A percentile compares a stretch with the other conserved stretches of the same genome.
phyloP scores from a whole-genome alignment of 495 filamentous ascomycete species.

The Penicillium pancosmium region DNA sequence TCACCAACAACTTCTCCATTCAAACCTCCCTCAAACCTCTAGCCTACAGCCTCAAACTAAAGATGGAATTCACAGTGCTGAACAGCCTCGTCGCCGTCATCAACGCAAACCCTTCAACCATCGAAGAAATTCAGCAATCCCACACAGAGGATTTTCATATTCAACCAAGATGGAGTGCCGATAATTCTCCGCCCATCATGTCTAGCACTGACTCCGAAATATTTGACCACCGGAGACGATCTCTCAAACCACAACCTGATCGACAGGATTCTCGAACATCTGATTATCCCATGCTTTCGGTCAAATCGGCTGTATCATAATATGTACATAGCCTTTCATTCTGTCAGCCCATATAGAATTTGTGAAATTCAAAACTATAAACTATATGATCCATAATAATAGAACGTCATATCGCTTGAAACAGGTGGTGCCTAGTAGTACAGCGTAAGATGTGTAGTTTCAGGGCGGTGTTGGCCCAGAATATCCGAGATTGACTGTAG shows the following conservation, averaged over 20 bases:
- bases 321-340: not conserved
- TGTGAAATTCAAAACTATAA: too few species aligned
- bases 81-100: conserved; percentile 44
- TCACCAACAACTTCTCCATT: conserved; percentile 36
- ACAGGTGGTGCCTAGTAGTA: too few species aligned
- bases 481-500: too few species aligned
- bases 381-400: too few species aligned
- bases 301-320: conserved; percentile 9
- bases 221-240: not conserved
- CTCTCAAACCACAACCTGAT: not conserved
- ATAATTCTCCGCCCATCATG: not conserved
- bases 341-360: not conserved
- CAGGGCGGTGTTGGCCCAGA: too few species aligned
- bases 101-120: conserved; percentile 6
- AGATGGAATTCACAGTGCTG: conserved; percentile 54
- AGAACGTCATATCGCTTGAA: too few species aligned
- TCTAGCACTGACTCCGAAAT: not conserved
- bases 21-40: conserved; percentile 46
- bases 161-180: conserved; percentile 16
- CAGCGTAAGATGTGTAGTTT: too few species aligned
- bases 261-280: conserved; percentile 7
- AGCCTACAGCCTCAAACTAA: conserved; percentile 55
- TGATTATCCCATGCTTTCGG: conserved; percentile 7
- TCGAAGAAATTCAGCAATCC: conserved; percentile 13
- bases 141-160: conserved; percentile 13